Evolutionary conservation across 495 filamentous ascomycete genomes (phyloP).

Genomic region (Xylaria palmicola): DNA sequence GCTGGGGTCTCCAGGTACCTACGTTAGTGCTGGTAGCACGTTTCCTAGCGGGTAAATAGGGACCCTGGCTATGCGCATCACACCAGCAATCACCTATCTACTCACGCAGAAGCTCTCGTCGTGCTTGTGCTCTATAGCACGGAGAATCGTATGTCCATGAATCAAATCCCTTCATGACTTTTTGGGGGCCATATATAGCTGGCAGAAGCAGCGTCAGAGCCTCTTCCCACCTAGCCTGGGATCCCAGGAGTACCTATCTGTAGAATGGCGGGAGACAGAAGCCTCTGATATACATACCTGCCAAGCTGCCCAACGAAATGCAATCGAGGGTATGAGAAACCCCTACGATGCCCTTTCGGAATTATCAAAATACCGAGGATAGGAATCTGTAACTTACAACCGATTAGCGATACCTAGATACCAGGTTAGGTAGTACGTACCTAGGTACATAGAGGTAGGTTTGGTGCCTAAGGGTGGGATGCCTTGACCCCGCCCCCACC

Average conservation of each 20-base stretch:
- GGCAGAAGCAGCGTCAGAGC: no score
- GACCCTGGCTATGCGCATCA: neutral
- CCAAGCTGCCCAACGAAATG: no score
- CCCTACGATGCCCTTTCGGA: no score
- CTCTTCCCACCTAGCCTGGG: neutral
- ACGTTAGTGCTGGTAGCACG: neutral
- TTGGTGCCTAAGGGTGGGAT: neutral
- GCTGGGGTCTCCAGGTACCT: neutral
- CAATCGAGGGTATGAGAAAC: no score
- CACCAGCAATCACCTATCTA: neutral
- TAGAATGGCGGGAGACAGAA: no score
- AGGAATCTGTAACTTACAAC: no score
- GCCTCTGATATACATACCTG: no score
- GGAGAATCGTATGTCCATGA: constrained; percentile 17
- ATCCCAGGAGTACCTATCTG: no score
- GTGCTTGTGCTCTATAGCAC: neutral
- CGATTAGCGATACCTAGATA: no score
- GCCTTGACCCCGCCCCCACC: neutral
- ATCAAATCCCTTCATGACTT: neutral
- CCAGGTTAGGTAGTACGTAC: no score
- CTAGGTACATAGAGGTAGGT: no score
- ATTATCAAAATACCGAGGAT: no score
- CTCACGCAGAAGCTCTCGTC: neutral
- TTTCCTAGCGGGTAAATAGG: constrained; percentile 3
- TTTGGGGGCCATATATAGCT: neutral